Percentiles rank a stretch among this genome's conserved stretches.
Conservation (phyloP, 2,329 filamentous ascomycete genomes). For the Fusarium irregulare region DNA sequence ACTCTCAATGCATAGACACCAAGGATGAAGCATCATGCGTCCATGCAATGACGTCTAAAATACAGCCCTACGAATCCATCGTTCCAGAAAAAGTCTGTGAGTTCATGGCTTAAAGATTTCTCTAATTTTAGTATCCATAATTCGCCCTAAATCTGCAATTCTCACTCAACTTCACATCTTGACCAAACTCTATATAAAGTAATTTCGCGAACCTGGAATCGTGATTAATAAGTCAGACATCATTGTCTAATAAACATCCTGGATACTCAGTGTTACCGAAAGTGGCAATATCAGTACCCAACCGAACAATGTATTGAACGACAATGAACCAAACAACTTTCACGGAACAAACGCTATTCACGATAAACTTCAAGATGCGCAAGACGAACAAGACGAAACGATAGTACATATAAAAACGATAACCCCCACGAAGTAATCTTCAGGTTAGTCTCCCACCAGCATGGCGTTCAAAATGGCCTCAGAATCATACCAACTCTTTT, state of each 20-base stretch:
- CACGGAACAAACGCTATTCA: neutral
- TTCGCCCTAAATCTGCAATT: neutral
- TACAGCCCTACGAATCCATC: neutral
- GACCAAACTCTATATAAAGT: neutral
- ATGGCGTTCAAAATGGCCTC: neutral
- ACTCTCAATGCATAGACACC: neutral
- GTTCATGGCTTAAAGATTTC: neutral
- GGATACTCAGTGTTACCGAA: neutral
- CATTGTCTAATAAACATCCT: neutral
- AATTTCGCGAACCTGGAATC: neutral
- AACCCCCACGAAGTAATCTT: neutral
- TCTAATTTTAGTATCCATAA: neutral
- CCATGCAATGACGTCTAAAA: neutral
- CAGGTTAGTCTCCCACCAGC: neutral
- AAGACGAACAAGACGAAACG: neutral
- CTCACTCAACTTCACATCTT: neutral
- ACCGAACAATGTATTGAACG: neutral
- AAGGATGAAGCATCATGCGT: neutral
- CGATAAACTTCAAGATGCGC: neutral
- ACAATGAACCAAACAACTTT: neutral
- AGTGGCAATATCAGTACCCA: neutral
- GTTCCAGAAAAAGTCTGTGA: neutral
- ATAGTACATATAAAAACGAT: neutral
- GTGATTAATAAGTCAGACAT: neutral
- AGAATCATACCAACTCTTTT: neutral